phyloP scores from a whole-genome alignment of 176 grass and related monocot genomes.

The Secale cereale region DNA sequence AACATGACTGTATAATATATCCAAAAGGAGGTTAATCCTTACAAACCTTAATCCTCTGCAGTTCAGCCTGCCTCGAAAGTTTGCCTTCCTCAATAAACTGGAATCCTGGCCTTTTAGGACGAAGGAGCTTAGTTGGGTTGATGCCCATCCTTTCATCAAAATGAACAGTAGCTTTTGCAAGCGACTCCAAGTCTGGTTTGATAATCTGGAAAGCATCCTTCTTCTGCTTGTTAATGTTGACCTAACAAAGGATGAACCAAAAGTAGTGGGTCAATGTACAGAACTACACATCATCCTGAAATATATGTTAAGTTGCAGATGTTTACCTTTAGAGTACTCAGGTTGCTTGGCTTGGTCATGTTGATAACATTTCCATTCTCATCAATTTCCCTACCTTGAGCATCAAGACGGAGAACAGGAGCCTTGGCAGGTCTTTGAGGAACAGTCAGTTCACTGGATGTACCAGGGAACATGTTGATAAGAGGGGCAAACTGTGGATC shows the following conservation, averaged over 20 bases:
- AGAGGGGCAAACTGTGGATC: conserved; percentile 84
- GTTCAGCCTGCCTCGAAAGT: conserved; percentile 85
- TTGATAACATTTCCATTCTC: conserved; percentile 86
- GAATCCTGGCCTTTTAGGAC: conserved; percentile 85
- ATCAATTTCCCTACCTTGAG: conserved; percentile 94
- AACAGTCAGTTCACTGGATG: conserved; percentile 57
- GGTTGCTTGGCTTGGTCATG: conserved; percentile 62
- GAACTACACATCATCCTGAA: background rate
- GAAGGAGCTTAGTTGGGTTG: conserved; percentile 82
- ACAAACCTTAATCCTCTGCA: conserved; percentile 81
- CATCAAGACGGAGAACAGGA: conserved; percentile 84
- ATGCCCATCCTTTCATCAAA: conserved; percentile 94
- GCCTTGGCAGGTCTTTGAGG: conserved; percentile 77
- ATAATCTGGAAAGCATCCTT: conserved; percentile 98
- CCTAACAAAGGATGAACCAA: conserved; percentile 44
- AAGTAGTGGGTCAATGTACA: background rate
- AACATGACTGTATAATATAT: conserved; percentile 5
- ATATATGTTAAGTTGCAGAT: conserved; percentile 1
- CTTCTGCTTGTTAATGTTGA: conserved; percentile 98
- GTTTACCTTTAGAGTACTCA: conserved; percentile 92
- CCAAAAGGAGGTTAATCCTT: background rate
- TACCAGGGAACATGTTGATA: conserved; percentile 90
- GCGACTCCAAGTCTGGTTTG: conserved; percentile 89
- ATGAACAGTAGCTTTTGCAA: conserved; percentile 69
- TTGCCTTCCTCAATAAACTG: conserved; percentile 89